A percentile compares a stretch with the other conserved stretches of the same genome.
Evolutionary conservation across 306 rosid genomes (phyloP).

Genomic region (Lagenaria siceraria): DNA sequence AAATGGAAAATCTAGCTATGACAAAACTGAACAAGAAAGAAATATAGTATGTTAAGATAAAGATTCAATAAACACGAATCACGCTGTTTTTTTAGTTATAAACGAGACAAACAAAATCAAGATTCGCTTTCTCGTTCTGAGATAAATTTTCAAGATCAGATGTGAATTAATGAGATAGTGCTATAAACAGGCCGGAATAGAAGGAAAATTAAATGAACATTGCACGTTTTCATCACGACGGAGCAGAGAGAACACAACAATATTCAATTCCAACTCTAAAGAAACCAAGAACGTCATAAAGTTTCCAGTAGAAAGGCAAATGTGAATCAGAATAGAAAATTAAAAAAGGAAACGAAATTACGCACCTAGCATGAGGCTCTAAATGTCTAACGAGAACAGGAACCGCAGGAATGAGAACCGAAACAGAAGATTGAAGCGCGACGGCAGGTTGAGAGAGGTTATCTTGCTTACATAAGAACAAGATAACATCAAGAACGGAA

Average conservation of each 20-base stretch:
- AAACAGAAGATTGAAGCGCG: slow-evolving; percentile 45
- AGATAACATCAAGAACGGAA: slow-evolving; percentile 50
- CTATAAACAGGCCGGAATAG: background rate
- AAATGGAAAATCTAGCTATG: background rate
- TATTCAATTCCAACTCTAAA: background rate
- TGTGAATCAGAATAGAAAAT: background rate
- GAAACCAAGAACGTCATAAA: background rate
- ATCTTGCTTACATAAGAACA: slow-evolving; percentile 36
- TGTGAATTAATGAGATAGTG: background rate
- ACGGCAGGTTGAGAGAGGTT: slow-evolving; percentile 32
- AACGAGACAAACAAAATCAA: background rate
- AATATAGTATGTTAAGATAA: background rate
- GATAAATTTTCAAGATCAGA: background rate
- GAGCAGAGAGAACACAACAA: background rate
- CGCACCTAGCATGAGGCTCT: slow-evolving; percentile 53
- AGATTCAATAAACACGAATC: background rate
- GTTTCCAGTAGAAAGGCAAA: background rate
- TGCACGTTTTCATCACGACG: background rate
- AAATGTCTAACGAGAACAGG: slow-evolving; percentile 41
- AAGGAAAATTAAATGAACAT: background rate
- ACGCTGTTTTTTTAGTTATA: background rate
- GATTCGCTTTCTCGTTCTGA: background rate
- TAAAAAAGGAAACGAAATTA: background rate
- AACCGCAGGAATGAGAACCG: slow-evolving; percentile 17
- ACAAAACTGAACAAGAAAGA: background rate